Percentiles rank a stretch among this genome's conserved stretches.
These are phyloP conservation scores for Raffaelea arxii DNA, from an alignment of 2,329 filamentous ascomycete genomes.

Conservation along the genomic window DNA sequence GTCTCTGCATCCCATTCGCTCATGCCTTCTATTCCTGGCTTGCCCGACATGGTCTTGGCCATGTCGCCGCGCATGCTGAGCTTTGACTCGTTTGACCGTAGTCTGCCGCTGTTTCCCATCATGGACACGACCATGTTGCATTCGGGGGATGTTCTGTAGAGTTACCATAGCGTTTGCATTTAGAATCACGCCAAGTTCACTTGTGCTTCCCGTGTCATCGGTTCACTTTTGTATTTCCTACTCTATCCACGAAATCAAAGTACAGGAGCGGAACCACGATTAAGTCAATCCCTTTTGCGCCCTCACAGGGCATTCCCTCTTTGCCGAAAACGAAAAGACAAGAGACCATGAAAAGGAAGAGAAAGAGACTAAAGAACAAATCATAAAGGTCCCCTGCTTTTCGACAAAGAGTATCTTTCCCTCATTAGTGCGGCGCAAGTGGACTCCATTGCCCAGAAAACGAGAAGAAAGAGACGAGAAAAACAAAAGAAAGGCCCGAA, in stretches of 20 bases:
- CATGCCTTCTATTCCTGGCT: conserved; percentile 8
- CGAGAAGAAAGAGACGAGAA: conserved; percentile 3
- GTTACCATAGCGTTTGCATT: too few relatives aligned
- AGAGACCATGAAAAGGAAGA: background rate
- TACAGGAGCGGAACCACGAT: conserved; percentile 61
- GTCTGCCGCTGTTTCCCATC: conserved; percentile 15
- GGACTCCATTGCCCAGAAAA: conserved; percentile 24
- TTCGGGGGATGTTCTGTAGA: background rate
- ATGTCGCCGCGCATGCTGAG: conserved; percentile 14
- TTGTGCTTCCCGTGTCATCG: too few relatives aligned
- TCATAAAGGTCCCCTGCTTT: conserved; percentile 5
- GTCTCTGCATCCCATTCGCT: background rate
- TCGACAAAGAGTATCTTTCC: conserved; percentile 85
- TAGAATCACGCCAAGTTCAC: too few relatives aligned
- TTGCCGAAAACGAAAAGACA: conserved; percentile 19
- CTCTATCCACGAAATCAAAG: background rate
- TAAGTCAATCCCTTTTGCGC: conserved; percentile 74
- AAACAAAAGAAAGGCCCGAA: conserved; percentile 4
- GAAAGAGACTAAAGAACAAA: conserved; percentile 8
- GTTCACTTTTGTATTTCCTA: too few relatives aligned
- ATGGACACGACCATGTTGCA: conserved; percentile 10
- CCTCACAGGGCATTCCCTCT: conserved; percentile 98
- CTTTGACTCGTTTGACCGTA: conserved; percentile 15
- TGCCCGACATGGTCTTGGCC: conserved; percentile 12
- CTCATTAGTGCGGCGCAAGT: conserved; percentile 81